phyloP scores from a whole-genome alignment of 2,329 filamentous ascomycete species.

The Verticillium nubilum region DNA sequence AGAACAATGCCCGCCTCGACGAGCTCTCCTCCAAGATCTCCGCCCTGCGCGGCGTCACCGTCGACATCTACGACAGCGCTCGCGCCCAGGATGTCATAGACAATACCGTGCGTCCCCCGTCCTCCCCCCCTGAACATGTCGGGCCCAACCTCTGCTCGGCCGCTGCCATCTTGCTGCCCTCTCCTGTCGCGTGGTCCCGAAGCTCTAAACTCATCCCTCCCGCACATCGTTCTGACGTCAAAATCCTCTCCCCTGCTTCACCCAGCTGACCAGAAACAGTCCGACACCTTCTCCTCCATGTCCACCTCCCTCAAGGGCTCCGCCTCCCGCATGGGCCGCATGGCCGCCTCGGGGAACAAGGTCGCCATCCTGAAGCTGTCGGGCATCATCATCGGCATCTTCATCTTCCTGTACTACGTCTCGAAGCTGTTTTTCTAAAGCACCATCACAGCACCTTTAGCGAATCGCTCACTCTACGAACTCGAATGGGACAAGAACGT shows the following conservation, averaged over 20 bases:
- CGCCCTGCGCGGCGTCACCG: slow-evolving; percentile 84
- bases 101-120: slow-evolving; percentile 58
- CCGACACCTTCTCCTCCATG: slow-evolving; percentile 88
- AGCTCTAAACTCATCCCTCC: too few relatives aligned
- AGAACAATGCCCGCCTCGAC: slow-evolving; percentile 92
- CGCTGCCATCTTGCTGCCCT: background rate
- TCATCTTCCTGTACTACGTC: slow-evolving; percentile 73
- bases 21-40: slow-evolving; percentile 89
- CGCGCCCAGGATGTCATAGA: slow-evolving; percentile 84
- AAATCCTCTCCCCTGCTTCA: background rate
- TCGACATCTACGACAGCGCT: slow-evolving; percentile 97
- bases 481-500: too few relatives aligned
- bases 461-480: background rate
- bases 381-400: slow-evolving; percentile 68
- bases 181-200: background rate
- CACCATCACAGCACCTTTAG: too few relatives aligned
- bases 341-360: slow-evolving; percentile 88
- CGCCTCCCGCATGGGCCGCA: slow-evolving; percentile 74
- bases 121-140: too few relatives aligned
- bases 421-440: slow-evolving; percentile 55
- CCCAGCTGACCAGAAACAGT: slow-evolving; percentile 38
- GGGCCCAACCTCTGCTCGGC: background rate
- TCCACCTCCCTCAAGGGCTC: slow-evolving; percentile 77
- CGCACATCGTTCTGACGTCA: too few relatives aligned
- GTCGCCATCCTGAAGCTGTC: slow-evolving; percentile 86